Evolutionary conservation across 768 basidiomycete genomes (phyloP).

Genomic region (Leccinum boreale): DNA sequence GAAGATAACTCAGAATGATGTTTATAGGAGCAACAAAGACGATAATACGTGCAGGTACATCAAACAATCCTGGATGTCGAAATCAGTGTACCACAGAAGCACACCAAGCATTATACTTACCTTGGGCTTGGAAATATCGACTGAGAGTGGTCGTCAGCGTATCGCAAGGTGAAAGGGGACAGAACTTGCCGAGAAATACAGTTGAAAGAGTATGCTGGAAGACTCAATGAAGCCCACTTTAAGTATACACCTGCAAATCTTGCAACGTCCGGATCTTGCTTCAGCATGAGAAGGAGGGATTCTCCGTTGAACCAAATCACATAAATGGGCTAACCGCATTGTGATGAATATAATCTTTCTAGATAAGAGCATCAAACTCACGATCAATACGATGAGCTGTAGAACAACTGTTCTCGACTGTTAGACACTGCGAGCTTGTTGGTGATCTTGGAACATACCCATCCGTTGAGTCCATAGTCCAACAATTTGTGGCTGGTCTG

Average conservation of each 20-base stretch:
- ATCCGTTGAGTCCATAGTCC: slow-evolving; percentile 91
- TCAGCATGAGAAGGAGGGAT: slow-evolving; percentile 62
- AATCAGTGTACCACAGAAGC: slow-evolving; percentile 8
- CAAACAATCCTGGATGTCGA: slow-evolving; percentile 61
- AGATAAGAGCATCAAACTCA: slow-evolving; percentile 32
- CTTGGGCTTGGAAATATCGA: slow-evolving; percentile 72
- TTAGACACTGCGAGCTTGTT: background rate
- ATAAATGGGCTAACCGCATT: slow-evolving; percentile 44
- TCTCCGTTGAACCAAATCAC: slow-evolving; percentile 84
- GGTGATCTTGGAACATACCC: slow-evolving; percentile 40
- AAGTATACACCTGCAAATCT: slow-evolving; percentile 72
- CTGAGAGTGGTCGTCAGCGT: slow-evolving; percentile 47
- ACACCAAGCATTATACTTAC: slow-evolving; percentile 42
- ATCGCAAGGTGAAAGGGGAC: slow-evolving; percentile 31
- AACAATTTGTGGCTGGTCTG: slow-evolving; percentile 75
- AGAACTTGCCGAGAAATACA: slow-evolving; percentile 41
- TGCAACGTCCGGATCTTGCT: slow-evolving; percentile 82
- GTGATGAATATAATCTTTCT: background rate
- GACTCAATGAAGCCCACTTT: slow-evolving; percentile 67
- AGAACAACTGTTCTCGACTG: slow-evolving; percentile 10
- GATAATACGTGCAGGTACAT: slow-evolving; percentile 82
- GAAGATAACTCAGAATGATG: slow-evolving; percentile 73
- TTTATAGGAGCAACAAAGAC: slow-evolving; percentile 83
- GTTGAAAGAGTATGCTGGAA: slow-evolving; percentile 70
- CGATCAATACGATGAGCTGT: slow-evolving; percentile 42